phyloP scores from a whole-genome alignment of 345 rosid species.

The Punica granatum region DNA sequence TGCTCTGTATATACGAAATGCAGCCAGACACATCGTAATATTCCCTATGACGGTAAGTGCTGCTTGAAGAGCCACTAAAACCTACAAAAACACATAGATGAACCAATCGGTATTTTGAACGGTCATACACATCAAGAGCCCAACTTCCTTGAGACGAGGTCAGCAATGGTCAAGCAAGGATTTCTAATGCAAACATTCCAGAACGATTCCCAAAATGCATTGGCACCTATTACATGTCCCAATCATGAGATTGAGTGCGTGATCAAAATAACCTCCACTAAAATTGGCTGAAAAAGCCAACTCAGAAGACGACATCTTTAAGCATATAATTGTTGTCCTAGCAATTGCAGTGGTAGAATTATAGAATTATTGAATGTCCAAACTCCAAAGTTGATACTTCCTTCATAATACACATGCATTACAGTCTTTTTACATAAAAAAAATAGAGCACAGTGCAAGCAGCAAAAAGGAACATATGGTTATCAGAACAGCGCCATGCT shows the following conservation, averaged over 20 bases:
- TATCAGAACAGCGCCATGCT: not conserved
- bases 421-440: not conserved
- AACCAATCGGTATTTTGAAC: not conserved
- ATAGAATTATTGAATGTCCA: not conserved
- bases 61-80: constrained; percentile 76
- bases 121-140: not conserved
- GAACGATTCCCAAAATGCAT: not conserved
- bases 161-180: not conserved
- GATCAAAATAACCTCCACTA: not conserved
- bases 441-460: not conserved
- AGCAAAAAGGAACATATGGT: not conserved
- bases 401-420: not conserved
- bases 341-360: not conserved
- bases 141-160: not conserved
- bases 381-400: not conserved
- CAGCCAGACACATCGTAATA: constrained; percentile 73
- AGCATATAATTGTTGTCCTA: not conserved
- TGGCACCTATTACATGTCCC: not conserved
- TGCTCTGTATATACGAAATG: constrained; percentile 62
- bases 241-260: not conserved
- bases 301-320: not conserved
- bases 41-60: constrained; percentile 81
- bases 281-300: not conserved
- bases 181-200: not conserved
- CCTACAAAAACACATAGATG: constrained; percentile 23